phyloP scores from a whole-genome alignment of 1,284 basidiomycete species.

The Pseudozyma flocculosa region DNA sequence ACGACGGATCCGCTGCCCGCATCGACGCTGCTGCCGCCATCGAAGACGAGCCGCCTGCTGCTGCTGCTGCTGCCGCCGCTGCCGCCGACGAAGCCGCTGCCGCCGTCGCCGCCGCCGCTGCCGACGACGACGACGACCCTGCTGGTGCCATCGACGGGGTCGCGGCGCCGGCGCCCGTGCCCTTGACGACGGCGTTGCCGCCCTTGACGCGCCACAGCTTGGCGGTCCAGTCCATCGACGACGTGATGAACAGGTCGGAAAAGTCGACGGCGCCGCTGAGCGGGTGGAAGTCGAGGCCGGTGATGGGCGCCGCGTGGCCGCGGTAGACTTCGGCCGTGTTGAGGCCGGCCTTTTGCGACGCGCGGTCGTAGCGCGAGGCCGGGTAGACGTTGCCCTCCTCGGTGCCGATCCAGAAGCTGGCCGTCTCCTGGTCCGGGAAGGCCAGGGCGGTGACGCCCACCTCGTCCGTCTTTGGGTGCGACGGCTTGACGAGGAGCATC shows the following conservation, averaged over 20 bases:
- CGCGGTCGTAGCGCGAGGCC: conserved; percentile 92
- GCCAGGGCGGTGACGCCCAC: conserved; percentile 89
- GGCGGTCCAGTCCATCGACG: conserved; percentile 52
- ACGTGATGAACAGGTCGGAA: conserved; percentile 83
- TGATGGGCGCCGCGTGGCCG: conserved; percentile 88
- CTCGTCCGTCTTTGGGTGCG: conserved; percentile 66
- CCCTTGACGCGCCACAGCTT: conserved; percentile 42
- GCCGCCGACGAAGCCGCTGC: background rate
- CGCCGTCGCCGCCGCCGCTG: conserved; percentile 1
- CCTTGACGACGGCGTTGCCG: background rate
- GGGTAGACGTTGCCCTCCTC: conserved; percentile 96
- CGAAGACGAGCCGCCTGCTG: no score
- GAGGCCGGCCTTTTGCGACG: conserved; percentile 90
- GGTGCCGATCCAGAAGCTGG: conserved; percentile 92
- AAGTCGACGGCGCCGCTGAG: conserved; percentile 70
- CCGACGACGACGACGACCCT: background rate
- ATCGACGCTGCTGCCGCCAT: no score
- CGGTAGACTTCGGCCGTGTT: conserved; percentile 87
- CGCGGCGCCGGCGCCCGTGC: conserved; percentile 5
- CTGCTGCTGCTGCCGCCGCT: background rate
- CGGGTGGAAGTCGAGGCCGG: conserved; percentile 92
- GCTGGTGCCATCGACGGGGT: no score
- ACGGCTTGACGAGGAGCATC: conserved; percentile 34
- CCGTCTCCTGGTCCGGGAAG: conserved; percentile 91
- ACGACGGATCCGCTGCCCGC: no score